Conservation (phyloP, 768 basidiomycete genomes). For the Tricholoma sp. region DNA sequence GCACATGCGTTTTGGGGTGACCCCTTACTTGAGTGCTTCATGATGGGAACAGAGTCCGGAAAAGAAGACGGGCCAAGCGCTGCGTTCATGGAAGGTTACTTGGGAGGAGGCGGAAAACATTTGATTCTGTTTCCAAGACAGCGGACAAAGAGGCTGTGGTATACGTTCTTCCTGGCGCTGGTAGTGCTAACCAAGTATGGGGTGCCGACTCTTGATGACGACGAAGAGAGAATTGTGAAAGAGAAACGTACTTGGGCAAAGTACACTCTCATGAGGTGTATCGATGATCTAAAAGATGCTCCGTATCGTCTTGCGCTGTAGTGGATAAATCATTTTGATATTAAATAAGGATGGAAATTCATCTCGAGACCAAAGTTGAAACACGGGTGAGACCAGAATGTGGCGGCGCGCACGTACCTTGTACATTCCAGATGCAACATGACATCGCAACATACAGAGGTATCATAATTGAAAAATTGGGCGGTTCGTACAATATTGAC, state of each 20-base stretch:
- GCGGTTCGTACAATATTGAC: background rate
- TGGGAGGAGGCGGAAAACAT: constrained; percentile 39
- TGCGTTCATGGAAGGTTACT: constrained; percentile 60
- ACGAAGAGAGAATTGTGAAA: constrained; percentile 11
- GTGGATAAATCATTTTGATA: too few relatives aligned
- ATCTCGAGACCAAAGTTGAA: background rate
- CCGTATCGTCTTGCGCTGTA: constrained; percentile 28
- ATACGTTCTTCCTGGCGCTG: constrained; percentile 60
- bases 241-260: constrained; percentile 36
- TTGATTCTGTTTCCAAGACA: constrained; percentile 59
- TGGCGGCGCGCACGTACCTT: too few relatives aligned
- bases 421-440: too few relatives aligned
- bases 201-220: constrained; percentile 2
- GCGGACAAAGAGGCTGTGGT: constrained; percentile 74
- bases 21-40: constrained; percentile 65
- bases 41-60: constrained; percentile 29
- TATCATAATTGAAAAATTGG: background rate
- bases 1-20: constrained; percentile 69
- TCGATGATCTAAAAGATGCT: constrained; percentile 42
- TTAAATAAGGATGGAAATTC: too few relatives aligned
- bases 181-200: constrained; percentile 42
- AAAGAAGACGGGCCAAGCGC: constrained; percentile 32
- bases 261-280: constrained; percentile 33
- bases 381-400: background rate
- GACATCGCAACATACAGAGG: background rate